Evolutionary conservation across 2,329 filamentous ascomycete genomes (phyloP).

Genomic region (Curvularia hawaiiensis): DNA sequence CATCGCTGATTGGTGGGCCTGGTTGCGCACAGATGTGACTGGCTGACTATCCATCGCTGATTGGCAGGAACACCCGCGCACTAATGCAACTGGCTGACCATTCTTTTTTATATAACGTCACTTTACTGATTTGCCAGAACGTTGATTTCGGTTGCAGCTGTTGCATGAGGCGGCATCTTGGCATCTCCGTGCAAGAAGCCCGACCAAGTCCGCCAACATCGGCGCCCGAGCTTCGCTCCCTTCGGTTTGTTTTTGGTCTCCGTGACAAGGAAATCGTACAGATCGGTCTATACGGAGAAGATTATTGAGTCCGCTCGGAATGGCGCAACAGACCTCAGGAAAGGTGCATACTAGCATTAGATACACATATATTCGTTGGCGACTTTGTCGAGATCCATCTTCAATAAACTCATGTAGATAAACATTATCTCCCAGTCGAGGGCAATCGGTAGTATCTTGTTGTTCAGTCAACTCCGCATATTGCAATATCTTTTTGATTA

Average conservation of each 20-base stretch:
- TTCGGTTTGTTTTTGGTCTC: background rate
- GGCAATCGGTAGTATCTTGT: too few relatives aligned
- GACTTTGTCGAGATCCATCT: too few relatives aligned
- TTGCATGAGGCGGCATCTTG: background rate
- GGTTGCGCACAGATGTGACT: background rate
- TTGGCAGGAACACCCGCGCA: background rate
- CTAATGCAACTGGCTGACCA: constrained; percentile 1
- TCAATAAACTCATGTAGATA: too few relatives aligned
- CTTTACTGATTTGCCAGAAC: background rate
- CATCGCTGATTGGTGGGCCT: background rate
- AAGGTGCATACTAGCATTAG: too few relatives aligned
- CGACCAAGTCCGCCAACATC: background rate
- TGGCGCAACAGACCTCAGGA: too few relatives aligned
- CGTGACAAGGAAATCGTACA: background rate
- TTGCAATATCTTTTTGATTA: too few relatives aligned
- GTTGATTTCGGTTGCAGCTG: background rate
- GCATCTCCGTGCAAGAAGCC: background rate
- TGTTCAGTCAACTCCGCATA: too few relatives aligned
- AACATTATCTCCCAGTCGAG: too few relatives aligned
- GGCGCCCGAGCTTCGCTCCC: background rate
- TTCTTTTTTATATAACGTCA: background rate
- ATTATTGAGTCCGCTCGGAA: background rate
- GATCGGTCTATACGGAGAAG: background rate
- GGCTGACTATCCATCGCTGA: too few relatives aligned
- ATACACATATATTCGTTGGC: too few relatives aligned